These are phyloP conservation scores for Candida pseudoviswanathii DNA, from an alignment of 1,139 yeast genomes.

Conservation along the genomic window DNA sequence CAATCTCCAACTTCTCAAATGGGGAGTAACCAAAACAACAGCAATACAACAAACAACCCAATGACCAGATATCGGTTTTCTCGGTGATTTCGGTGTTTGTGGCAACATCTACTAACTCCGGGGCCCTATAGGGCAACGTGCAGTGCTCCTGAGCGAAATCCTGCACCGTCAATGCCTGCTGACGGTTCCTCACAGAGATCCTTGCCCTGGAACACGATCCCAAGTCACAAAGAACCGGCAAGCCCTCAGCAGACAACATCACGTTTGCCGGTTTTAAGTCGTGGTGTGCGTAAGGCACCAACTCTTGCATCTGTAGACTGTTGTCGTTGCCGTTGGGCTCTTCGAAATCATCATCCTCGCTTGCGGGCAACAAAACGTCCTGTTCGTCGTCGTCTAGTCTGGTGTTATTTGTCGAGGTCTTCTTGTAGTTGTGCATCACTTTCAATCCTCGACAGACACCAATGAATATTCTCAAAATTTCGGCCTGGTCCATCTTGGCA, in stretches of 20 bases:
- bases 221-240: constrained; percentile 80
- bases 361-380: constrained; percentile 14
- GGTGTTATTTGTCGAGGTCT: constrained; percentile 16
- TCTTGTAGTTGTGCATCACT: constrained; percentile 70
- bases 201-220: constrained; percentile 79
- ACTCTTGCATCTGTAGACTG: constrained; percentile 52
- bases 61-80: constrained; percentile 84
- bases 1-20: constrained; percentile 79
- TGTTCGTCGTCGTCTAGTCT: constrained; percentile 32
- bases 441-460: constrained; percentile 77
- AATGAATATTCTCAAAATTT: constrained; percentile 59
- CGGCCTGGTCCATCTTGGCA: constrained; percentile 50
- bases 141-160: constrained; percentile 87
- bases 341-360: constrained; percentile 13
- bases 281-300: constrained; percentile 77
- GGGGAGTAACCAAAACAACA: constrained; percentile 82
- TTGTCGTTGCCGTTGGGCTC: constrained; percentile 8
- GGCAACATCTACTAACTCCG: constrained; percentile 80
- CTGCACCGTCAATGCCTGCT: constrained; percentile 73
- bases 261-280: constrained; percentile 90
- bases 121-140: constrained; percentile 86
- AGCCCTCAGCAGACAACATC: constrained; percentile 72
- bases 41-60: constrained; percentile 82
- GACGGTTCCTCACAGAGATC: constrained; percentile 54
- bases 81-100: constrained; percentile 67